Percentiles rank a stretch among this genome's conserved stretches.
These are phyloP conservation scores for Xylaria arbuscula DNA, from an alignment of 2,329 filamentous ascomycete species.

Conservation along the genomic window DNA sequence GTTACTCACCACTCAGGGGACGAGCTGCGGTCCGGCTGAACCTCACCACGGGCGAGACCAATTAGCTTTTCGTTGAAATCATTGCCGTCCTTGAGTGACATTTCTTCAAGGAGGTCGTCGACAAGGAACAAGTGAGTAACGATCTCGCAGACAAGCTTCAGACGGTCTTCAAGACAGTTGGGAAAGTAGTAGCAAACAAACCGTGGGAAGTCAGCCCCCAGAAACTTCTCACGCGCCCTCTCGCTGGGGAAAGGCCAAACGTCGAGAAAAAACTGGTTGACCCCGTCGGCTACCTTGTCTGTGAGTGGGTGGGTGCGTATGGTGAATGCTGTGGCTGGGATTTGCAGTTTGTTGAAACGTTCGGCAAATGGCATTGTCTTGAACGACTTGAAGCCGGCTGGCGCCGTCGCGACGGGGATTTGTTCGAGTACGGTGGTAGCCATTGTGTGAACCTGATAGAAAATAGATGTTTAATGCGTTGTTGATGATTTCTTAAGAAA, in stretches of 20 bases:
- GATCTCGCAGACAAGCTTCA: constrained; percentile 6
- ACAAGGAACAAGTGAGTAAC: constrained; percentile 12
- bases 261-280: constrained; percentile 19
- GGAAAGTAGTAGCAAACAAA: constrained; percentile 4
- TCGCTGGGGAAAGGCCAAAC: constrained; percentile 5
- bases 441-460: not conserved
- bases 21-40: constrained; percentile 47
- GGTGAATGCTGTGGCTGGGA: constrained; percentile 1
- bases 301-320: constrained; percentile 9
- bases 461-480: no score
- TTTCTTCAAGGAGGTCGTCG: constrained; percentile 28
- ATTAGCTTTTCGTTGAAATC: not conserved
- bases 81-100: constrained; percentile 14
- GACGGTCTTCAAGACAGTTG: not conserved
- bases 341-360: constrained; percentile 35
- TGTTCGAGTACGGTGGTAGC: not conserved
- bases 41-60: constrained; percentile 48
- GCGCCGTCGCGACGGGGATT: not conserved
- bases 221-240: constrained; percentile 10
- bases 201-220: constrained; percentile 8
- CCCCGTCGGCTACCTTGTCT: constrained; percentile 5
- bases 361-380: constrained; percentile 9
- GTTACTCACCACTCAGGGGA: constrained; percentile 46
- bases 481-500: no score
- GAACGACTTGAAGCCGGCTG: not conserved